Evolutionary conservation across 2,329 filamentous ascomycete species (phyloP).

Genomic region (Penicillium hesseltinei): DNA sequence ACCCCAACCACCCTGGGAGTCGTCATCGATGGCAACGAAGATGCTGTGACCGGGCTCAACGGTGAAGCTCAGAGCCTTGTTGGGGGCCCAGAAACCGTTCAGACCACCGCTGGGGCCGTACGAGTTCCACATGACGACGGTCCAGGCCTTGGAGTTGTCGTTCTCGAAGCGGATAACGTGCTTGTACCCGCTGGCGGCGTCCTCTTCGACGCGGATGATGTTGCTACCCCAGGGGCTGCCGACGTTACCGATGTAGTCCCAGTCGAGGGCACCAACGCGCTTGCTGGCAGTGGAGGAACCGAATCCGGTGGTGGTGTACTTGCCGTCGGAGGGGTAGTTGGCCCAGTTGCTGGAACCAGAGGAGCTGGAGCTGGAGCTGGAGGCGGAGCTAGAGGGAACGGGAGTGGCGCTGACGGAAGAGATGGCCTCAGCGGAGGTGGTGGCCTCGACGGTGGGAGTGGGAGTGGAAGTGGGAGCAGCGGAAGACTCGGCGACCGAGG

Average conservation of each 20-base stretch:
- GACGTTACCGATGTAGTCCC: constrained; percentile 36
- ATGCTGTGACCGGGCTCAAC: constrained; percentile 31
- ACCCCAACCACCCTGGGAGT: constrained; percentile 40
- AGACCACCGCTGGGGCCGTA: constrained; percentile 33
- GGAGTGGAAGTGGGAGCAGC: constrained; percentile 16
- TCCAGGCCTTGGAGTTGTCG: constrained; percentile 33
- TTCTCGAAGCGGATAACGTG: constrained; percentile 38
- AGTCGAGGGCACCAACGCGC: constrained; percentile 18
- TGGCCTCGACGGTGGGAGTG: constrained; percentile 15
- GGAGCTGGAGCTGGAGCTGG: constrained; percentile 16
- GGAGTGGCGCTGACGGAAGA: constrained; percentile 5
- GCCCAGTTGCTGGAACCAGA: constrained; percentile 24
- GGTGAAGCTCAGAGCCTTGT: constrained; percentile 34
- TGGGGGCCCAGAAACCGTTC: constrained; percentile 35
- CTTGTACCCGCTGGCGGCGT: constrained; percentile 35
- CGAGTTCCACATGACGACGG: constrained; percentile 44
- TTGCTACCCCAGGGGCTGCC: constrained; percentile 43
- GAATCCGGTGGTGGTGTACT: constrained; percentile 33
- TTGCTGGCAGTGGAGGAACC: constrained; percentile 27
- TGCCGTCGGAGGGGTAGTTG: constrained; percentile 18
- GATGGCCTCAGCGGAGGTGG: constrained; percentile 9
- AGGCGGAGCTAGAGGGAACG: neutral
- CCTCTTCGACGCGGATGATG: constrained; percentile 38
- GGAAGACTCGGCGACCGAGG: constrained; percentile 13
- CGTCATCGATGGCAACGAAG: constrained; percentile 40